Evolutionary conservation across 2,329 filamentous ascomycete genomes (phyloP).

Genomic region (Mycosphaerella arachidis): DNA sequence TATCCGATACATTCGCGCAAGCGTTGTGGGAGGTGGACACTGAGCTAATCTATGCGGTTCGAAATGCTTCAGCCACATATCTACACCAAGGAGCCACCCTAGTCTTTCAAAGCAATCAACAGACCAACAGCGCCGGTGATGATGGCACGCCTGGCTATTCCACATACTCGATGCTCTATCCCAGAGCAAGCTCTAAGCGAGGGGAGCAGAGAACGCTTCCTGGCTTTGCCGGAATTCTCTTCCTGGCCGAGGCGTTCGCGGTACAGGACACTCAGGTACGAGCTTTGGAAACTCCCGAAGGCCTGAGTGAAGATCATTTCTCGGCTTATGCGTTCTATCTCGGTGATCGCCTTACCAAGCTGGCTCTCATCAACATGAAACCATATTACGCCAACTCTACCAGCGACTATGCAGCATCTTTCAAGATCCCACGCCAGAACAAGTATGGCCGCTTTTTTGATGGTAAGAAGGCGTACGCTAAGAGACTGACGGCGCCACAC

Average conservation of each 20-base stretch:
- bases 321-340: constrained; percentile 27
- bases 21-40: constrained; percentile 40
- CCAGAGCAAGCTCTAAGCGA: constrained; percentile 20
- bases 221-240: constrained; percentile 26
- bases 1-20: constrained; percentile 41
- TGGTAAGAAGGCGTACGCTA: constrained; percentile 13
- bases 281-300: constrained; percentile 20
- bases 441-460: neutral
- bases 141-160: constrained; percentile 28
- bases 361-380: constrained; percentile 28
- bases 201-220: constrained; percentile 26
- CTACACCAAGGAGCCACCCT: constrained; percentile 34
- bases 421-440: constrained; percentile 10
- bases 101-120: constrained; percentile 28
- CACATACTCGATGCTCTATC: constrained; percentile 29
- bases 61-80: constrained; percentile 37
- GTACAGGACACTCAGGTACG: constrained; percentile 21
- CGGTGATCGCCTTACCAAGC: constrained; percentile 22
- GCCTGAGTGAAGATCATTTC: constrained; percentile 24
- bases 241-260: constrained; percentile 30
- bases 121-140: constrained; percentile 26
- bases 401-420: constrained; percentile 18
- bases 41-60: constrained; percentile 36
- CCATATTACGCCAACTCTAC: constrained; percentile 30
- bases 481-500: constrained; percentile 27